Base-by-base conservation (phyloP, 306 rosid species). In the Comarum palustre region DNA sequence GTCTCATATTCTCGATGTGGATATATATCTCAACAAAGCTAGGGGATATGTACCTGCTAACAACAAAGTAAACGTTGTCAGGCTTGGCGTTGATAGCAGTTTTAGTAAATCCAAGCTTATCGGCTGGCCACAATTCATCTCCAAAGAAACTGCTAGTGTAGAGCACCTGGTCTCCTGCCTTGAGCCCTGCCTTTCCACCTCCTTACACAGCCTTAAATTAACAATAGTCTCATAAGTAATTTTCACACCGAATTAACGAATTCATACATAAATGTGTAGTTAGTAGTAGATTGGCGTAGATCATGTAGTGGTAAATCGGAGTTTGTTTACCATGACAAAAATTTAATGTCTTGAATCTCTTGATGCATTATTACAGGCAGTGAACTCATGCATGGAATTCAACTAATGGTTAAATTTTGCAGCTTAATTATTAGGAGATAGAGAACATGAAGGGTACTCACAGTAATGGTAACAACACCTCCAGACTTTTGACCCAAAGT, bases 41-140 rank as follows among this genome's bases (percentile, higher is more conserved):
- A n/a, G n/a, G n/a, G 61, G 43, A 48, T 25, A 11, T 1, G 32
- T 85, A 91, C 99, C 99, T 91, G 96, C 80, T 91, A 76, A 94
- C 96, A 52, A 94, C 99, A 77, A 94, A 94, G 88, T 94, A 94
- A 81, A 94, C 84, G 58, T 95, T 88, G 31, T 94, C 97, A 3
- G 99, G 96, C 87, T 91, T 91, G 22, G 99, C 99, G 81, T 94
- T 91, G 76, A 91, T 80, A 32, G 97, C 99, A 25, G 99, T 94
- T 86, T 94, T 94, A 22, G 97, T 94, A 25, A 91, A 91, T n/a
- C 99, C 99, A 46, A 94, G 86, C 87, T 94, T 94, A 89, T 91
- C 99, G 0, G 99, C 99, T 2, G 99, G 99, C 99, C 99, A 94
- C 52, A 94, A 82, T 78, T 94, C 99, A 86, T 94, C 99, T 41